These are phyloP conservation scores for Globisporangium barbulae DNA, from an alignment of 352 stramenopile species.

Conservation along the genomic window DNA sequence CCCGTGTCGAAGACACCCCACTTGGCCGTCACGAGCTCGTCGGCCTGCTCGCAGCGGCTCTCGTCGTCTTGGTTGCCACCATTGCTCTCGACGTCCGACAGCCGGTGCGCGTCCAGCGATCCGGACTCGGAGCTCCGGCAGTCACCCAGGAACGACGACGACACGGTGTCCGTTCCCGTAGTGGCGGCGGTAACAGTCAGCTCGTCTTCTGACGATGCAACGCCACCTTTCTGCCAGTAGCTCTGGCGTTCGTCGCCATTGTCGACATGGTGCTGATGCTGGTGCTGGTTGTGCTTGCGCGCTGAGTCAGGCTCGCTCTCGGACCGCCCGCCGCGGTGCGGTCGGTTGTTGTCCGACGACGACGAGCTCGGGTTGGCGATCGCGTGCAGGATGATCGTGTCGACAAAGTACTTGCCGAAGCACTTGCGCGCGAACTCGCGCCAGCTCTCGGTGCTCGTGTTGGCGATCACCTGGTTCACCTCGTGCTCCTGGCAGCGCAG, in stretches of 20 bases:
- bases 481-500: conserved; percentile 75
- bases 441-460: conserved; percentile 70
- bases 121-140: conserved; percentile 27
- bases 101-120: conserved; percentile 22
- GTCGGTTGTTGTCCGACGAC: conserved; percentile 22
- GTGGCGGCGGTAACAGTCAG: not conserved
- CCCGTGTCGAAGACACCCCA: conserved; percentile 71
- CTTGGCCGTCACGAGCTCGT: conserved; percentile 71
- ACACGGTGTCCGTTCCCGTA: not conserved
- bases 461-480: conserved; percentile 65
- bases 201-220: conserved; percentile 16
- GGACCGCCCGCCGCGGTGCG: conserved; percentile 8
- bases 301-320: conserved; percentile 12
- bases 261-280: conserved; percentile 16
- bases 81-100: conserved; percentile 15
- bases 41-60: conserved; percentile 26
- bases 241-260: conserved; percentile 21
- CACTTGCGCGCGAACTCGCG: conserved; percentile 75
- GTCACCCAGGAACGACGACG: conserved; percentile 9
- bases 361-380: conserved; percentile 22
- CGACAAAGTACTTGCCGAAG: conserved; percentile 71
- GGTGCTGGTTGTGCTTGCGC: conserved; percentile 12
- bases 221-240: conserved; percentile 20
- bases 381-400: conserved; percentile 73
- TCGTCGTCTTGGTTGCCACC: conserved; percentile 17